phyloP scores from a whole-genome alignment of 2,329 filamentous ascomycete genomes.

The Colletotrichum magnum region DNA sequence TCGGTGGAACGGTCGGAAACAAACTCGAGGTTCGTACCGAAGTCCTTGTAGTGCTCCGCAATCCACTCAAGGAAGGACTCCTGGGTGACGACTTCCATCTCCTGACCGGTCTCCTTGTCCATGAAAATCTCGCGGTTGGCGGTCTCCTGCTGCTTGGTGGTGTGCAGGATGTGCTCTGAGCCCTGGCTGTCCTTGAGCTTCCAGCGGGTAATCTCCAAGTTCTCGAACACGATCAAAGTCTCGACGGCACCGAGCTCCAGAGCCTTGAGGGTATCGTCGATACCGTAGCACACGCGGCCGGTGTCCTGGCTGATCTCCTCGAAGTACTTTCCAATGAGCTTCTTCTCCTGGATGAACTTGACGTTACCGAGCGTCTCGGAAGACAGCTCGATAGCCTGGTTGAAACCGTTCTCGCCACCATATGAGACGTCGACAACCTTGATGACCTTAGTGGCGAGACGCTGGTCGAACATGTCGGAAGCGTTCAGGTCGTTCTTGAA shows the following conservation, averaged over 20 bases:
- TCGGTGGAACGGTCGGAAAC: slow-evolving; percentile 98
- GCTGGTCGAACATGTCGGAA: slow-evolving; percentile 96
- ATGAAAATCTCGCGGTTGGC: slow-evolving; percentile 86
- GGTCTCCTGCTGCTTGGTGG: slow-evolving; percentile 86
- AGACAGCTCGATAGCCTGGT: slow-evolving; percentile 97
- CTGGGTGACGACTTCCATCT: slow-evolving; percentile 94
- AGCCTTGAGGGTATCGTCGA: slow-evolving; percentile 97
- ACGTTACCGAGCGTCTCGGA: slow-evolving; percentile 97
- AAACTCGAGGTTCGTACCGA: slow-evolving; percentile 95
- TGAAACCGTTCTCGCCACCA: slow-evolving; percentile 99
- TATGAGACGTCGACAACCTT: slow-evolving; percentile 99
- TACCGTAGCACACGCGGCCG: slow-evolving; percentile 96
- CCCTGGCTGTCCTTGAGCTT: slow-evolving; percentile 85
- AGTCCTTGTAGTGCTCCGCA: slow-evolving; percentile 98
- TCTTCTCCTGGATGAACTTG: slow-evolving; percentile 99
- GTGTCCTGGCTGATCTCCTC: slow-evolving; percentile 99
- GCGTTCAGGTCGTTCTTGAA: slow-evolving; percentile 99
- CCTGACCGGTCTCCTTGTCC: slow-evolving; percentile 95
- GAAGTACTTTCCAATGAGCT: slow-evolving; percentile 98
- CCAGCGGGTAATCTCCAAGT: slow-evolving; percentile 95
- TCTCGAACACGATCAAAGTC: slow-evolving; percentile 96
- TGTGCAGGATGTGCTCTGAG: slow-evolving; percentile 83
- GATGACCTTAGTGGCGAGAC: slow-evolving; percentile 95
- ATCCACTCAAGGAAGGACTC: slow-evolving; percentile 99
- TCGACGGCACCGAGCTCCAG: slow-evolving; percentile 96